These are phyloP conservation scores for Populus hybrid DNA, from an alignment of 441 rosid species.

Conservation along the genomic window DNA sequence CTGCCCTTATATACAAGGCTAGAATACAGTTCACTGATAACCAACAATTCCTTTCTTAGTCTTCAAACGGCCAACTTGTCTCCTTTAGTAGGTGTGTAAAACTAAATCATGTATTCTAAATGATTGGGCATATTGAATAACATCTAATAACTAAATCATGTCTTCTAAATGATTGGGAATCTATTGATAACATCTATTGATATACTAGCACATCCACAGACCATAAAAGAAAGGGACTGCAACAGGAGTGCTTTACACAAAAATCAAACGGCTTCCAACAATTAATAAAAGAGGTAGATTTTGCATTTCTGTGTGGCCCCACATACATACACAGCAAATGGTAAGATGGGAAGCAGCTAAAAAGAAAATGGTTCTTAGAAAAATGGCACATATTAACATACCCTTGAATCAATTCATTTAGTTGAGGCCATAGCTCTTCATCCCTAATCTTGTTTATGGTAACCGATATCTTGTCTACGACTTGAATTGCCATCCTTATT, in stretches of 20 bases:
- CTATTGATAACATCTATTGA: background rate
- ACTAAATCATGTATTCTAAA: background rate
- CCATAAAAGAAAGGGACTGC: background rate
- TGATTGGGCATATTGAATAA: background rate
- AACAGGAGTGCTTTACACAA: background rate
- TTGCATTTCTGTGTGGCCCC: background rate
- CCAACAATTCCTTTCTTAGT: background rate
- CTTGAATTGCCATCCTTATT: constrained; percentile 81
- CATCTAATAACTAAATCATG: background rate
- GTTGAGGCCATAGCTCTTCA: constrained; percentile 94
- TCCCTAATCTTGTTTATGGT: constrained; percentile 90
- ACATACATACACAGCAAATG: background rate
- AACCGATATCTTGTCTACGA: constrained; percentile 78
- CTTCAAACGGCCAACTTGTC: background rate
- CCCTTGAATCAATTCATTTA: constrained; percentile 84
- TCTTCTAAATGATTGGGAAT: no score
- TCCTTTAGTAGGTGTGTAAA: background rate
- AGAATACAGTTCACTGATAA: background rate
- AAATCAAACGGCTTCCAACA: background rate
- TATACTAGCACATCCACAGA: background rate
- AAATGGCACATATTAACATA: constrained; percentile 28
- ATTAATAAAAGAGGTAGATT: background rate
- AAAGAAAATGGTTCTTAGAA: background rate
- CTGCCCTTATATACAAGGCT: background rate
- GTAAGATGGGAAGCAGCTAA: background rate